Conservation (phyloP, 2,329 filamentous ascomycete species). For the Didymella pinodella region DNA sequence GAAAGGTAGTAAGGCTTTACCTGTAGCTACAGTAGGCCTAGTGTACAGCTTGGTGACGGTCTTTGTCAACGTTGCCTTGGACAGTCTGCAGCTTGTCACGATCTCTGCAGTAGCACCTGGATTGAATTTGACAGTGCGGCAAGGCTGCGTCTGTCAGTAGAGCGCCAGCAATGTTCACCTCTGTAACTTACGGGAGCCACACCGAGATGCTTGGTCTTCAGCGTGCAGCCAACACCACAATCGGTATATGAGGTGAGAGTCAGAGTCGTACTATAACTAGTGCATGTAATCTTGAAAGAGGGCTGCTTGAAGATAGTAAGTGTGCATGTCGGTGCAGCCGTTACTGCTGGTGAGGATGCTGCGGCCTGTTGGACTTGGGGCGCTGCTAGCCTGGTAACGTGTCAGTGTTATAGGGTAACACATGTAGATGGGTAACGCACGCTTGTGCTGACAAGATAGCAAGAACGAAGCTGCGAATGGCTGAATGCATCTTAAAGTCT, state of each 20-base stretch:
- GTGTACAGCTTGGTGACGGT: background rate
- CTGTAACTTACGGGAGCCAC: constrained; percentile 35
- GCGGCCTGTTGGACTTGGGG: background rate
- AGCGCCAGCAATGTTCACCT: background rate
- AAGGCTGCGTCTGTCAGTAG: constrained; percentile 29
- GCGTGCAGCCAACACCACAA: constrained; percentile 34
- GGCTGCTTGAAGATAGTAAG: constrained; percentile 29
- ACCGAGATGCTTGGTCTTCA: constrained; percentile 31
- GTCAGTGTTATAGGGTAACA: background rate
- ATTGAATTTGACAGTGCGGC: constrained; percentile 27
- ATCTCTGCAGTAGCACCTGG: constrained; percentile 18
- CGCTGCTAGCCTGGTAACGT: constrained; percentile 2
- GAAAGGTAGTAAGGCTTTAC: background rate
- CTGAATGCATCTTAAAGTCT: background rate
- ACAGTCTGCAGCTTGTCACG: constrained; percentile 16
- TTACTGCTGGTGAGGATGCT: background rate
- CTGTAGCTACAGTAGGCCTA: background rate
- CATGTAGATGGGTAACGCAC: background rate
- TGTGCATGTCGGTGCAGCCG: constrained; percentile 26
- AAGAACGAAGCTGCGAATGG: background rate
- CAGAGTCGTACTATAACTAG: constrained; percentile 31
- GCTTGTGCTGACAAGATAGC: constrained; percentile 1
- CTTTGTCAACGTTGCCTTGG: background rate
- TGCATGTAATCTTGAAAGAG: constrained; percentile 31
- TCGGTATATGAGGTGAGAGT: constrained; percentile 39